These are phyloP conservation scores for Moesziomyces aphidis DNA, from an alignment of 1,284 basidiomycete species.

Conservation along the genomic window DNA sequence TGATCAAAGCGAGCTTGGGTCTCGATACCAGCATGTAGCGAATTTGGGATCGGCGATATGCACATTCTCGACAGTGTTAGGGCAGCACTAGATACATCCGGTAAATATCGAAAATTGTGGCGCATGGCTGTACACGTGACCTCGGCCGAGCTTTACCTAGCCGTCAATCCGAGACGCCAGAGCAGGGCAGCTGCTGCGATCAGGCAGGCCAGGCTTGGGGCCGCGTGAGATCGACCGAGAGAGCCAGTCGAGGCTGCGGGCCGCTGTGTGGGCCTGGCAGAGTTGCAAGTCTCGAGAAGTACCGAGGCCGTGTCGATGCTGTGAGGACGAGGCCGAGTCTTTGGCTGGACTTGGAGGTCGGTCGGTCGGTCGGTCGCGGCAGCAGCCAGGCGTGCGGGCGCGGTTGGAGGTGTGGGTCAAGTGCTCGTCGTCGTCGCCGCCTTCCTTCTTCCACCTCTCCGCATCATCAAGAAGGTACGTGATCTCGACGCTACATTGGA, in stretches of 20 bases:
- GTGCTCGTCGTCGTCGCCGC: constrained; percentile 21
- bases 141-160: constrained; percentile 15
- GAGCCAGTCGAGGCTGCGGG: not conserved
- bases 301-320: too few species aligned
- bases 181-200: too few species aligned
- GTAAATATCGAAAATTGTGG: too few species aligned
- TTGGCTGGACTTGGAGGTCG: not conserved
- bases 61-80: too few species aligned
- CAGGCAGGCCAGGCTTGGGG: too few species aligned
- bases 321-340: not conserved
- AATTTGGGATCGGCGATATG: constrained; percentile 7
- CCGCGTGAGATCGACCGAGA: not conserved
- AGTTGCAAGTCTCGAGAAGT: too few species aligned
- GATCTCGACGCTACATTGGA: constrained; percentile 24
- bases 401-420: constrained; percentile 21
- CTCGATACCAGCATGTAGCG: not conserved
- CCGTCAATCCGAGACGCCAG: too few species aligned
- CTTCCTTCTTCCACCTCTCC: constrained; percentile 47
- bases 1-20: constrained; percentile 2
- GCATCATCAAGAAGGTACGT: constrained; percentile 58
- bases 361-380: not conserved
- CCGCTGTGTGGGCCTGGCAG: too few species aligned
- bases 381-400: not conserved
- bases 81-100: too few species aligned
- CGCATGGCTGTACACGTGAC: constrained; percentile 16